Evolutionary conservation across 2,329 filamentous ascomycete genomes (phyloP).

Genomic region (Xylariaceae sp.): DNA sequence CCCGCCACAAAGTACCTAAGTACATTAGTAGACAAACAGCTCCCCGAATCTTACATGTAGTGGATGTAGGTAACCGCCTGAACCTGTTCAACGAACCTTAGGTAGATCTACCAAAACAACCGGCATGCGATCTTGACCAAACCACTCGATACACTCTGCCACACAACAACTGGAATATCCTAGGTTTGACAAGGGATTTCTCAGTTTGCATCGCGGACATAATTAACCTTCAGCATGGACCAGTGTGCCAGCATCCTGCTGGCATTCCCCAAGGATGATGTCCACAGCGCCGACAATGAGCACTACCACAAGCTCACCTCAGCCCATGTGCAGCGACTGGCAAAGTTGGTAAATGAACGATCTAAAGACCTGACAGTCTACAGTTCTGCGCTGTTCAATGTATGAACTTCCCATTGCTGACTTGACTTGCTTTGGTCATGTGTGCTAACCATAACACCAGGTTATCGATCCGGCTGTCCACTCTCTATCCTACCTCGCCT

Average conservation of each 20-base stretch:
- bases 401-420: conserved; percentile 28
- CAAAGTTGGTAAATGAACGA: conserved; percentile 47
- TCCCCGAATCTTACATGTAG: too few relatives aligned
- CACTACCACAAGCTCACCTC: conserved; percentile 50
- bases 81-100: too few relatives aligned
- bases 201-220: too few relatives aligned
- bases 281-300: conserved; percentile 39
- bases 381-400: conserved; percentile 51
- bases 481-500: conserved; percentile 58
- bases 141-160: too few relatives aligned
- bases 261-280: conserved; percentile 47
- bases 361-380: conserved; percentile 43
- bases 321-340: conserved; percentile 48
- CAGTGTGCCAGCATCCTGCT: conserved; percentile 47
- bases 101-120: too few relatives aligned
- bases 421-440: not conserved
- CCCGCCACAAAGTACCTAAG: too few relatives aligned
- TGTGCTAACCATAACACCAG: conserved; percentile 40
- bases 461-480: conserved; percentile 55
- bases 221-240: conserved; percentile 45
- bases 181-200: too few relatives aligned
- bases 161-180: too few relatives aligned
- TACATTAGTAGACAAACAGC: too few relatives aligned
- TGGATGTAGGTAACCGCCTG: too few relatives aligned
- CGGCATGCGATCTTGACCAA: too few relatives aligned